These are phyloP conservation scores for Backusella tuberculispora DNA, from an alignment of 192 early-diverging fungal species.

Conservation along the genomic window DNA sequence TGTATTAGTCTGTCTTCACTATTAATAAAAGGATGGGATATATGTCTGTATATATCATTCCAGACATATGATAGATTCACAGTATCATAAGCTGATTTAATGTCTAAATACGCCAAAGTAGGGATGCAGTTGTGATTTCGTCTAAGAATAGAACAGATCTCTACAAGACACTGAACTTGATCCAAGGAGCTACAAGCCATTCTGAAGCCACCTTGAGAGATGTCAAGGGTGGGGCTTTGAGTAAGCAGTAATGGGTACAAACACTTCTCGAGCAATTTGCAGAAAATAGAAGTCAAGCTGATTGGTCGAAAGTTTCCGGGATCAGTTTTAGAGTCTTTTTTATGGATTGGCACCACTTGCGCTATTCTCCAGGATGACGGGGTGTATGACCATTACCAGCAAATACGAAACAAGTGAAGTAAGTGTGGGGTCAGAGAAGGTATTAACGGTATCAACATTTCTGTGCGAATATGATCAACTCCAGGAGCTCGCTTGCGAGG, in stretches of 20 bases:
- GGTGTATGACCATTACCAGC: conserved; percentile 10
- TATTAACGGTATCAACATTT: conserved; percentile 15
- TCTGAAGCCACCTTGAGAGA: conserved; percentile 31
- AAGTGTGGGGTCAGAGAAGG: neutral
- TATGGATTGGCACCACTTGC: conserved; percentile 23
- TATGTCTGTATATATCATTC: no score
- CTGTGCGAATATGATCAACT: conserved; percentile 27
- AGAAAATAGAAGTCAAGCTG: conserved; percentile 13
- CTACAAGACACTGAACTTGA: conserved; percentile 19
- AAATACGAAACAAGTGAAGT: conserved; percentile 14
- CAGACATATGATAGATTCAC: no score
- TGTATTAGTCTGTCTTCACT: no score
- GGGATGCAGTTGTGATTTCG: no score
- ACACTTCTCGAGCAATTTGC: conserved; percentile 25
- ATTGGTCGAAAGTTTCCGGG: conserved; percentile 26
- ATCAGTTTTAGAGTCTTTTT: conserved; percentile 5
- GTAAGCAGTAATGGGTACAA: neutral
- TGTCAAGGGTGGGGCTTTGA: neutral
- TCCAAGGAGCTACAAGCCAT: conserved; percentile 12
- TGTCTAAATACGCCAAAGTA: no score
- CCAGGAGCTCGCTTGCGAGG: conserved; percentile 20
- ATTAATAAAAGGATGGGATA: no score
- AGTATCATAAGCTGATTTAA: no score
- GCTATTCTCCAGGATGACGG: conserved; percentile 23
- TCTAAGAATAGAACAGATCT: no score